A percentile compares a stretch with the other conserved stretches of the same genome.
Conservation (phyloP, 208 protist genomes). For the Leptomonas seymouri region DNA sequence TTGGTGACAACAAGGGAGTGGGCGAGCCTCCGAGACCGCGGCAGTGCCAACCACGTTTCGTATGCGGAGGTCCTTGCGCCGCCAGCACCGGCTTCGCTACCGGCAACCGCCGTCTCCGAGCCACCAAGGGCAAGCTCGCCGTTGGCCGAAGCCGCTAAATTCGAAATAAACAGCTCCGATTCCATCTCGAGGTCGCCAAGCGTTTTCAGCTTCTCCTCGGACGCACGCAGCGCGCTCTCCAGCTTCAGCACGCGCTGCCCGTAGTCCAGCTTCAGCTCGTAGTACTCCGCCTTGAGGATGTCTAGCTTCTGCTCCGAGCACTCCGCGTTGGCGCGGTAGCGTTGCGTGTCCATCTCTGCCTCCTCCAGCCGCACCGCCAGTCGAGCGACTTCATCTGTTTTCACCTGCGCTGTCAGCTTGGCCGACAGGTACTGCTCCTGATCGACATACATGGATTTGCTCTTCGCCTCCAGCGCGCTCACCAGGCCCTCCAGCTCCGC, state of each 20-base stretch:
- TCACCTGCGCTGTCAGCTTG: conserved; percentile 78
- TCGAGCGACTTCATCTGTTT: conserved; percentile 84
- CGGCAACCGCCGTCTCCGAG: background rate
- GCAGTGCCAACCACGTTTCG: conserved; percentile 71
- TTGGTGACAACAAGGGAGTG: conserved; percentile 85
- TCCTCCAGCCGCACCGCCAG: conserved; percentile 79
- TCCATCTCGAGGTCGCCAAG: conserved; percentile 85
- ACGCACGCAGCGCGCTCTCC: conserved; percentile 60
- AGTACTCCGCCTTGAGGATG: conserved; percentile 90
- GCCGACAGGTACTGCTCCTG: conserved; percentile 87
- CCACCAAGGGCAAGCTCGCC: conserved; percentile 19
- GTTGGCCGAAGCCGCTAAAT: conserved; percentile 53
- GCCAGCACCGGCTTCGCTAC: background rate
- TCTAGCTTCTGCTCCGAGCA: conserved; percentile 91
- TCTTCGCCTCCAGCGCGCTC: conserved; percentile 54
- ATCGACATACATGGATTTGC: conserved; percentile 56
- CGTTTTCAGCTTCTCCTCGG: conserved; percentile 86
- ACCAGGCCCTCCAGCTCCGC: conserved; percentile 72
- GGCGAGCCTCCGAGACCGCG: conserved; percentile 75
- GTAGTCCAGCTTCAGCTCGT: conserved; percentile 83
- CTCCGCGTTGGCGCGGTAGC: conserved; percentile 78
- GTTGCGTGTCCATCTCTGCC: conserved; percentile 75
- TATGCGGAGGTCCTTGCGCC: conserved; percentile 25
- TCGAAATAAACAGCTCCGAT: conserved; percentile 86
- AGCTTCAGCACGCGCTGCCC: conserved; percentile 79